These are phyloP conservation scores for Amanita rubescens DNA, from an alignment of 768 basidiomycete genomes.

Conservation along the genomic window DNA sequence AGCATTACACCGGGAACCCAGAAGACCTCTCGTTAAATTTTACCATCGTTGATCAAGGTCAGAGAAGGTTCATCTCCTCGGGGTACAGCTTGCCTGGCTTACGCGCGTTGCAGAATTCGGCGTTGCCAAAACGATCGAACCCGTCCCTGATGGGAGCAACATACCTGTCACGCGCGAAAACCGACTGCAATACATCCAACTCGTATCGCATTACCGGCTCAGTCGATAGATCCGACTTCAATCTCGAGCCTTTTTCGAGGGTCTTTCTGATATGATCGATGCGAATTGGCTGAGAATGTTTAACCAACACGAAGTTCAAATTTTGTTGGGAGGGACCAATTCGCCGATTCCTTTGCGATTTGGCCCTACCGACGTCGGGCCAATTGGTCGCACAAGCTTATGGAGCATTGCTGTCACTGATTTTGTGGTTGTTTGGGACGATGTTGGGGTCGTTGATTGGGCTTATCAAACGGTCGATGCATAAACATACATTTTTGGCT, in stretches of 20 bases:
- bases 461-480: constrained; percentile 72
- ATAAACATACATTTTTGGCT: constrained; percentile 75
- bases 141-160: constrained; percentile 76
- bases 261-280: constrained; percentile 88
- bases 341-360: no score
- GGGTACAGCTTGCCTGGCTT: background rate
- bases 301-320: constrained; percentile 92
- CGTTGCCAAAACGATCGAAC: constrained; percentile 62
- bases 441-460: no score
- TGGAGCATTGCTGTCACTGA: no score
- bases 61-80: constrained; percentile 13
- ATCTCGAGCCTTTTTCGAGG: constrained; percentile 84
- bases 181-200: constrained; percentile 80
- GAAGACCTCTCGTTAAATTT: constrained; percentile 91
- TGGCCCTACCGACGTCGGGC: no score
- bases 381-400: no score
- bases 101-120: constrained; percentile 75
- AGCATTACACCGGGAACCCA: constrained; percentile 80
- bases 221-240: constrained; percentile 84
- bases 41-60: constrained; percentile 80
- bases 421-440: no score
- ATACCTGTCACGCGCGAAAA: constrained; percentile 86
- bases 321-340: constrained; percentile 85
- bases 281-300: constrained; percentile 96
- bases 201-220: constrained; percentile 83